Percentiles rank a stretch among this genome's conserved stretches.
phyloP scores from a whole-genome alignment of 176 grass and related monocot species.

The Dendrocalamus sinicus region DNA sequence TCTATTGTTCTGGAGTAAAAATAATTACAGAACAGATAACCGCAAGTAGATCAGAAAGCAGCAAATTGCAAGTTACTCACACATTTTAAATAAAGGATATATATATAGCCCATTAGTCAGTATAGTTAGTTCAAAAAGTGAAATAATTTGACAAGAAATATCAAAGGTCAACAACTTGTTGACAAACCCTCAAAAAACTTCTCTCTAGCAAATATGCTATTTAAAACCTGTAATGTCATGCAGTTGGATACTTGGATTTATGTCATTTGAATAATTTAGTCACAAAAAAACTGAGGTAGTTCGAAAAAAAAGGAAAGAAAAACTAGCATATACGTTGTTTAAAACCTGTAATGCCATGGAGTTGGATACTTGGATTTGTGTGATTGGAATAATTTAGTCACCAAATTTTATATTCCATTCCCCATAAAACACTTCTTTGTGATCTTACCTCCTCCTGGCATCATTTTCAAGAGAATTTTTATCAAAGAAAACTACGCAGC shows the following conservation, averaged over 20 bases:
- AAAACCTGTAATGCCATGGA: not conserved
- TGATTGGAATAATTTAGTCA: constrained; percentile 12
- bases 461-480: constrained; percentile 37
- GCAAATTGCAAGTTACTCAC: constrained; percentile 4
- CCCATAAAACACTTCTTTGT: not conserved
- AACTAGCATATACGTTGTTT: not conserved
- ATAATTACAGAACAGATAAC: constrained; percentile 40
- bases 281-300: not conserved
- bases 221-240: constrained; percentile 11
- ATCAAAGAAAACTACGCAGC: not conserved
- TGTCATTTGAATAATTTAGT: constrained; percentile 18
- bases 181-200: not conserved
- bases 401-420: not conserved
- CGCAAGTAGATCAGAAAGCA: constrained; percentile 1
- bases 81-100: not conserved
- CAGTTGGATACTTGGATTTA: not conserved
- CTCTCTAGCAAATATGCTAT: not conserved
- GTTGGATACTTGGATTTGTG: not conserved
- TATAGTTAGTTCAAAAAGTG: not conserved
- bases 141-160: constrained; percentile 4
- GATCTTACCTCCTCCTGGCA: constrained; percentile 16
- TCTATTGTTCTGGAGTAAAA: constrained; percentile 69
- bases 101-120: not conserved
- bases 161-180: constrained; percentile 9
- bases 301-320: not conserved